These are phyloP conservation scores for Caryopteris hybrid DNA, from an alignment of 305 asterid species.

Conservation along the genomic window DNA sequence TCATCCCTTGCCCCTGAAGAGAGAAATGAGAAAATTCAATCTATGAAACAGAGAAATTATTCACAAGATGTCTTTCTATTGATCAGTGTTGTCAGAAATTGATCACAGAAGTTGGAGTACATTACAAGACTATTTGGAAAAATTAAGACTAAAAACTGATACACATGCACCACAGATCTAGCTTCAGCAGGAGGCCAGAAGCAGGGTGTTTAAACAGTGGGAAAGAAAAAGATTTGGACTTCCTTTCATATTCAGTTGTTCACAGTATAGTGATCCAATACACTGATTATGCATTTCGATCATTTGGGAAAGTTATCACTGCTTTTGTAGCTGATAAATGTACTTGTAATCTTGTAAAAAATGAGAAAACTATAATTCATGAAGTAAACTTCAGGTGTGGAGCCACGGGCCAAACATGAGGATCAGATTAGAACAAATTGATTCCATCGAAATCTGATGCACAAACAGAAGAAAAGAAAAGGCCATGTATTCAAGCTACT, in stretches of 20 bases:
- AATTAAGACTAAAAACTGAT: background rate
- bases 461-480: background rate
- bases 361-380: background rate
- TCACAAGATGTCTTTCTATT: conserved; percentile 8
- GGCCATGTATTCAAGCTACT: background rate
- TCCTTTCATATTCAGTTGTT: background rate
- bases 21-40: conserved; percentile 11
- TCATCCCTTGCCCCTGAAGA: conserved; percentile 87
- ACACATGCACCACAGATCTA: background rate
- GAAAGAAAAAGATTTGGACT: no score
- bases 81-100: background rate
- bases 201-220: background rate
- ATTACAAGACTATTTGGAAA: background rate
- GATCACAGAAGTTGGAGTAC: background rate
- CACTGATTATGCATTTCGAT: background rate
- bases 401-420: background rate
- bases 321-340: background rate
- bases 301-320: background rate
- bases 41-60: background rate
- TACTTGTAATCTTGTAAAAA: no score
- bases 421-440: background rate
- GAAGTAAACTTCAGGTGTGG: background rate
- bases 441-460: background rate
- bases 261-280: background rate
- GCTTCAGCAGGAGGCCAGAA: background rate